Percentiles rank a stretch among this genome's conserved stretches.
These are phyloP conservation scores for Raffaelea albimanens DNA, from an alignment of 2,329 filamentous ascomycete species.

Conservation along the genomic window DNA sequence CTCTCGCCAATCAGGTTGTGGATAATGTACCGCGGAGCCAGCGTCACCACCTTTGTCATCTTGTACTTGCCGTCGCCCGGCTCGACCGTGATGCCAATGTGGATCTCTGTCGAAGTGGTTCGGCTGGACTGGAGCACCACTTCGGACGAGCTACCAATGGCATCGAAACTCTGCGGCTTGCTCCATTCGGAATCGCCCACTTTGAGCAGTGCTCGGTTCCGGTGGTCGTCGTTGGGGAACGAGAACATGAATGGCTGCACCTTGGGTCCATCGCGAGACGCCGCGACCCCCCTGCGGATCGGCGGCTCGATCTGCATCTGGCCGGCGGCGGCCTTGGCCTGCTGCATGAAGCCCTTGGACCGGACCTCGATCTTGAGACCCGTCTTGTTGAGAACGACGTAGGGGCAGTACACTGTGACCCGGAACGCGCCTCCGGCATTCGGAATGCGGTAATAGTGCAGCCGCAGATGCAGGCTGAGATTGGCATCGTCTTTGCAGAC, in stretches of 20 bases:
- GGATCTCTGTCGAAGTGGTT: constrained; percentile 65
- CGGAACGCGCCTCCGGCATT: constrained; percentile 93
- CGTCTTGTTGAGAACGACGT: constrained; percentile 91
- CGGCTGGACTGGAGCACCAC: constrained; percentile 68
- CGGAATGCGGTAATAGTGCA: constrained; percentile 86
- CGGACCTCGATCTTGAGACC: constrained; percentile 81
- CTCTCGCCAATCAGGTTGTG: constrained; percentile 89
- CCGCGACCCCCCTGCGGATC: constrained; percentile 25
- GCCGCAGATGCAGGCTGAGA: constrained; percentile 66
- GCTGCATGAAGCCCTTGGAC: constrained; percentile 80
- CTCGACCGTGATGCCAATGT: constrained; percentile 79
- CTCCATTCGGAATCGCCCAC: constrained; percentile 91
- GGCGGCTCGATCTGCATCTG: constrained; percentile 38
- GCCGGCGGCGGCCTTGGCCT: constrained; percentile 73
- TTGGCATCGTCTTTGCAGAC: constrained; percentile 79
- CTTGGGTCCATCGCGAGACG: constrained; percentile 47
- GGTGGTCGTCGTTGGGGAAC: constrained; percentile 76
- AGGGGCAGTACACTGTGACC: constrained; percentile 89
- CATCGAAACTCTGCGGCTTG: constrained; percentile 95
- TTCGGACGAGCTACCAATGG: constrained; percentile 86
- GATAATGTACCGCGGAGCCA: constrained; percentile 85
- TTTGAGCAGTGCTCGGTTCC: constrained; percentile 81
- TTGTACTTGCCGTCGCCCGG: constrained; percentile 97
- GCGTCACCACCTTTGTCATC: constrained; percentile 87
- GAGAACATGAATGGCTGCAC: constrained; percentile 94